Evolutionary conservation across 306 rosid genomes (phyloP).

Genomic region (Dicorynia guianensis): DNA sequence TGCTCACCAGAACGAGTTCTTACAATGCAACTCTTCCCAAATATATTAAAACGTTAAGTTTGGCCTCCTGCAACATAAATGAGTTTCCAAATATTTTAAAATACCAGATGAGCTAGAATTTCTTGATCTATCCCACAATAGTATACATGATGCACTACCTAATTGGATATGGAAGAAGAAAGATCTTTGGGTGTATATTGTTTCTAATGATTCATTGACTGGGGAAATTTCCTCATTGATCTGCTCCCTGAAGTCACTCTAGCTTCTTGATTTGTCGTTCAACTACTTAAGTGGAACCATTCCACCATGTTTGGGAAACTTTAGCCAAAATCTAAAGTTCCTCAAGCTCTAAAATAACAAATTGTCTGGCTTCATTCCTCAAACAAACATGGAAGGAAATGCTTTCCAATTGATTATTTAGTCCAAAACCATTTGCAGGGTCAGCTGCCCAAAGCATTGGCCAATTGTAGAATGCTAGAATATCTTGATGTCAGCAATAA

Average conservation of each 20-base stretch:
- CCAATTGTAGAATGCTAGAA: not conserved
- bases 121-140: not conserved
- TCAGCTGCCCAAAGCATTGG: conserved; percentile 41
- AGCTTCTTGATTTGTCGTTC: not conserved
- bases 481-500: not conserved
- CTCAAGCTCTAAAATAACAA: not conserved
- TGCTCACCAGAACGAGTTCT: not conserved
- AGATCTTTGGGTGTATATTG: not conserved
- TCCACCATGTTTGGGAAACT: not conserved
- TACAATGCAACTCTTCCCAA: not conserved
- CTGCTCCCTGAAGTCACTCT: not conserved
- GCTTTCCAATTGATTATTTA: not conserved
- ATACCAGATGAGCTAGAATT: not conserved
- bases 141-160: not conserved
- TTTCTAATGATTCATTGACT: not conserved
- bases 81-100: not conserved
- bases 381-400: no score
- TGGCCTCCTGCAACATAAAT: not conserved
- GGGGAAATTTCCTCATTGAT: not conserved
- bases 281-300: not conserved
- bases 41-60: no score
- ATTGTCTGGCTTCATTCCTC: not conserved
- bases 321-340: not conserved
- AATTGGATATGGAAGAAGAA: not conserved
- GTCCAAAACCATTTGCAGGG: conserved; percentile 42